These are phyloP conservation scores for Cytospora mali DNA, from an alignment of 2,329 filamentous ascomycete species.

Conservation along the genomic window DNA sequence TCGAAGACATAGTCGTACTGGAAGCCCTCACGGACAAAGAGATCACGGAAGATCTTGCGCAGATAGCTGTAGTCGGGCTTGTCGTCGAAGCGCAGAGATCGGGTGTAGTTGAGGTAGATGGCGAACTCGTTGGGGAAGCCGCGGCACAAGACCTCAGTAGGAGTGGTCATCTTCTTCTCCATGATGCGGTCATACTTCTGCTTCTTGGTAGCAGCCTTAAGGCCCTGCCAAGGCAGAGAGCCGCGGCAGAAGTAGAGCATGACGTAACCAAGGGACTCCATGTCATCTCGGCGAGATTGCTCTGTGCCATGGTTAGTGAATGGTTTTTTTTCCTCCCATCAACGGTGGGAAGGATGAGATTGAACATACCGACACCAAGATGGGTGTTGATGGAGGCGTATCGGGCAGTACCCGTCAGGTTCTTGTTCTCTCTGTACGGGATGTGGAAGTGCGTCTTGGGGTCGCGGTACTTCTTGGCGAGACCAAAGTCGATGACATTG, in stretches of 20 bases:
- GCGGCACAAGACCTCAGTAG: conserved; percentile 96
- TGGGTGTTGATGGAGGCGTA: conserved; percentile 99
- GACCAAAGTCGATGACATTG: conserved; percentile 98
- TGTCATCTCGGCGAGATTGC: conserved; percentile 98
- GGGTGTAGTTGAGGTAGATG: conserved; percentile 99
- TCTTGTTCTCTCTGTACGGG: conserved; percentile 99
- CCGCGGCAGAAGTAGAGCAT: conserved; percentile 99
- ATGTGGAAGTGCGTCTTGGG: conserved; percentile 99
- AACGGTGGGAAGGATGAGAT: too few relatives aligned
- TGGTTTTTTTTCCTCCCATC: too few relatives aligned
- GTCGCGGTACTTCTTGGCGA: conserved; percentile 99
- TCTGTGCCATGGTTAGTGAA: conserved; percentile 56
- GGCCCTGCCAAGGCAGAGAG: conserved; percentile 96
- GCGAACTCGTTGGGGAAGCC: conserved; percentile 99
- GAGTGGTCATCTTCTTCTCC: conserved; percentile 99
- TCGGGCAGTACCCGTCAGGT: conserved; percentile 96
- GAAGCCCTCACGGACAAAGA: conserved; percentile 98
- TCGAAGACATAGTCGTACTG: conserved; percentile 99
- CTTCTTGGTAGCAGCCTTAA: conserved; percentile 99
- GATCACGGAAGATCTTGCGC: conserved; percentile 99
- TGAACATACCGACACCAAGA: conserved; percentile 77
- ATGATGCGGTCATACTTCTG: conserved; percentile 99
- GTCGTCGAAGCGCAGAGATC: conserved; percentile 97
- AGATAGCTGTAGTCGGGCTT: conserved; percentile 99
- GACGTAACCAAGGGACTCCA: conserved; percentile 98